Base-by-base conservation (phyloP, 768 basidiomycete genomes). In the Suillus subalutaceus region DNA sequence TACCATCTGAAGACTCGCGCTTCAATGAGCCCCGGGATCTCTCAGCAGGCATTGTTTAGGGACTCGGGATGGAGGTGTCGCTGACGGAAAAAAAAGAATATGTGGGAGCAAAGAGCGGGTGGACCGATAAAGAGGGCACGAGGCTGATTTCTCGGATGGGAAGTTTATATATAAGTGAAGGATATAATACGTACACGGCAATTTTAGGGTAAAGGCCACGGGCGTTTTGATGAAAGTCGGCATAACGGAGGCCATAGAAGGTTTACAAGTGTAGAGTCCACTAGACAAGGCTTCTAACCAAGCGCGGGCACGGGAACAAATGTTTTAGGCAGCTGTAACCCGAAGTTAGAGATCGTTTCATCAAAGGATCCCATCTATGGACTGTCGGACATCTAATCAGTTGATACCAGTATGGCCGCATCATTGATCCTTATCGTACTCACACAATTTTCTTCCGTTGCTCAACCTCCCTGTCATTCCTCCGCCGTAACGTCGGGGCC, bases 21-120 rank as follows among this genome's bases (percentile, higher is more conserved):
- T 78, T 82, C 38, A 46, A 44, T 38, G 77, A 75, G 62, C 71
- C 72, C 76, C 75, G 79, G 64, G 81, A 79, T 76, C 85, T 79
- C 65, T 81, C 80, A 69, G 81, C 78, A 70, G 84, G 85, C 86
- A 86, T 86, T 65, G 65, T 53, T 26, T 48, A 48, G 12, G 46
- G 44, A 15, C 10, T 12, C 62, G 58, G 60, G 59, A 65, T 55
- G 66, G 43, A 60, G 73, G 76, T 77, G 64, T 77, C 76, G 62
- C 76, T 41, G 62, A 55, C 56, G 66, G 64, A 59, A 64, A 64
- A 26, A 56, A 26, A 59, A 16, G 37, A 37, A 41, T 56, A 13
- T 56, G 55, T 59, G 53, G 20, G 44, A 41, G 41, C 73, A 69
- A 70, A 69, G 69, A 76, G 63, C 38, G 62, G 53, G 65, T 43